A percentile compares a stretch with the other conserved stretches of the same genome.
These are phyloP conservation scores for Alternaria sp. DNA, from an alignment of 2,329 filamentous ascomycete genomes.

Conservation along the genomic window DNA sequence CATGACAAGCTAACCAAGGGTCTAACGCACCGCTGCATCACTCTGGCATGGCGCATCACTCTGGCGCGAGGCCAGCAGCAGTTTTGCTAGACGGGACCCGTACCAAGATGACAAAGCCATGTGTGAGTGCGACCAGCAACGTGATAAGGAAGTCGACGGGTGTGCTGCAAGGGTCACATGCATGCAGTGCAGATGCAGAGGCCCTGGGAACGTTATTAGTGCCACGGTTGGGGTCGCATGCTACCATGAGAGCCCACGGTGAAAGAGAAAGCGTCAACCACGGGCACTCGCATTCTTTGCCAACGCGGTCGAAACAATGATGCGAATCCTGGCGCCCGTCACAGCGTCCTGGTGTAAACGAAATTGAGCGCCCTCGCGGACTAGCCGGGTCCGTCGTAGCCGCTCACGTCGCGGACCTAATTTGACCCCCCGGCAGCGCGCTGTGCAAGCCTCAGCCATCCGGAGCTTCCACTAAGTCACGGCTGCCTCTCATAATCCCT, in stretches of 20 bases:
- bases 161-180: slow-evolving; percentile 13
- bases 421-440: slow-evolving; percentile 27
- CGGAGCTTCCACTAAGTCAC: slow-evolving; percentile 34
- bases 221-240: background rate
- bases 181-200: slow-evolving; percentile 4
- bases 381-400: slow-evolving; percentile 19
- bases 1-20: slow-evolving; percentile 18
- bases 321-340: slow-evolving; percentile 11
- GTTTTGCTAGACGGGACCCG: slow-evolving; percentile 4
- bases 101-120: slow-evolving; percentile 1
- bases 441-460: slow-evolving; percentile 40
- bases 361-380: slow-evolving; percentile 20
- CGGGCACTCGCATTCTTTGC: background rate
- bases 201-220: background rate
- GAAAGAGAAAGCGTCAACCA: background rate
- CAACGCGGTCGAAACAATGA: slow-evolving; percentile 1
- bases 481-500: slow-evolving; percentile 40
- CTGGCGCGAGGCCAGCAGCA: slow-evolving; percentile 2
- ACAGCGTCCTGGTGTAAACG: slow-evolving; percentile 23
- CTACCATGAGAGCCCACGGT: background rate
- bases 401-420: slow-evolving; percentile 24
- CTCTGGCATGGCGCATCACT: slow-evolving; percentile 16
- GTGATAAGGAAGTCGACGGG: background rate
- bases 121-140: background rate
- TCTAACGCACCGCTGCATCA: slow-evolving; percentile 25